Conservation (phyloP, 345 rosid genomes). For the Boechera divaricarpa region DNA sequence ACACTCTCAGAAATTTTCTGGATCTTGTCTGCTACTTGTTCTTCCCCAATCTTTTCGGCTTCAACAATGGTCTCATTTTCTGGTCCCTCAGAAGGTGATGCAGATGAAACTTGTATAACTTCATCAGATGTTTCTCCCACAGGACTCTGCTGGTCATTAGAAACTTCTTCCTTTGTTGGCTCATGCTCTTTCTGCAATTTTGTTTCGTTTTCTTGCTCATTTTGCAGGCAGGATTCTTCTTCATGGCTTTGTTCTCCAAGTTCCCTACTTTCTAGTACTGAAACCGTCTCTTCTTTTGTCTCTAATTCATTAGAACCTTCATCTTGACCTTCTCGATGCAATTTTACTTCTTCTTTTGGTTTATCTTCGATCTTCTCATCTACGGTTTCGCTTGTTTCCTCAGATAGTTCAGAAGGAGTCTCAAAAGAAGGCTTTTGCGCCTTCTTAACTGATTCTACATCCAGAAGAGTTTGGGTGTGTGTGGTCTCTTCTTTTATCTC, state of each 20-base stretch:
- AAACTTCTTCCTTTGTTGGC: constrained; percentile 5
- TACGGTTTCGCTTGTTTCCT: constrained; percentile 30
- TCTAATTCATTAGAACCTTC: constrained; percentile 8
- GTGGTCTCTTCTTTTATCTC: constrained; percentile 10
- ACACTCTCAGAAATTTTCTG: constrained; percentile 2
- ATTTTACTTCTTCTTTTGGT: constrained; percentile 18
- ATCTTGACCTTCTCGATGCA: constrained; percentile 24
- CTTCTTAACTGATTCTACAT: constrained; percentile 25
- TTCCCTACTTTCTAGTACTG: constrained; percentile 8
- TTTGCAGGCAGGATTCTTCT: constrained; percentile 20
- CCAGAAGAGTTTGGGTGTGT: background rate
- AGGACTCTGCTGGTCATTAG: constrained; percentile 19
- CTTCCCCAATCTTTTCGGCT: constrained; percentile 16
- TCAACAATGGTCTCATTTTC: constrained; percentile 12
- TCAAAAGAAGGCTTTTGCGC: constrained; percentile 13
- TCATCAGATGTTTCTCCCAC: constrained; percentile 23
- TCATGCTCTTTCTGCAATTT: constrained; percentile 25
- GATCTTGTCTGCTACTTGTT: constrained; percentile 30
- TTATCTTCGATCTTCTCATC: constrained; percentile 28
- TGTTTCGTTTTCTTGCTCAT: constrained; percentile 17
- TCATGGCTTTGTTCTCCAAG: background rate
- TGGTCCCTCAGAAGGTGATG: background rate
- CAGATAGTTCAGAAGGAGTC: constrained; percentile 21
- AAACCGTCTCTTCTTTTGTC: constrained; percentile 23
- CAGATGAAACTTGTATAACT: constrained; percentile 16